phyloP scores from a whole-genome alignment of 2,329 filamentous ascomycete genomes.

The Fusarium concolor region DNA sequence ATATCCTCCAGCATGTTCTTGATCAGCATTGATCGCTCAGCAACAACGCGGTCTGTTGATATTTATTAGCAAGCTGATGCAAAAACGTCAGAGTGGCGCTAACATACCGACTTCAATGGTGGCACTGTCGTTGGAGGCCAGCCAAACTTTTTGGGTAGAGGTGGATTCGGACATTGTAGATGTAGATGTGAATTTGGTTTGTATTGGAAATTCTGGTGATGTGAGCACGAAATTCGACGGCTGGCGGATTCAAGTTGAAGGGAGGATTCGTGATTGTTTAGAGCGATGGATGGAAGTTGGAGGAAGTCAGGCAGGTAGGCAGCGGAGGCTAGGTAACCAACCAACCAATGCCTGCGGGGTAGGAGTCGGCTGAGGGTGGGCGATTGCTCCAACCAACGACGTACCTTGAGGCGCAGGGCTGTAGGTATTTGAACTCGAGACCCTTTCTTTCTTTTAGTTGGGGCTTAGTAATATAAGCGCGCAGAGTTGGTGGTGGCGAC shows the following conservation, averaged over 20 bases:
- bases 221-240: slow-evolving; percentile 6
- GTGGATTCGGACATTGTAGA: slow-evolving; percentile 53
- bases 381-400: slow-evolving; percentile 23
- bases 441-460: slow-evolving; percentile 22
- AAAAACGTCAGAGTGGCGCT: slow-evolving; percentile 24
- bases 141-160: slow-evolving; percentile 57
- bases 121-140: slow-evolving; percentile 64
- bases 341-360: slow-evolving; percentile 43
- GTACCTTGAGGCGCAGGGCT: slow-evolving; percentile 36
- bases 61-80: slow-evolving; percentile 28
- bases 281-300: slow-evolving; percentile 42
- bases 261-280: slow-evolving; percentile 16
- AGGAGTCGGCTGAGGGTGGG: slow-evolving; percentile 33
- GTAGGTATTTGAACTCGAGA: slow-evolving; percentile 13
- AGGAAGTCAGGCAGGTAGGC: slow-evolving; percentile 32
- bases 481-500: neutral
- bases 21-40: slow-evolving; percentile 92
- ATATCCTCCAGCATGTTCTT: slow-evolving; percentile 99
- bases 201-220: slow-evolving; percentile 7
- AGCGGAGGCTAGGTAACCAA: slow-evolving; percentile 16
- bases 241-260: neutral
- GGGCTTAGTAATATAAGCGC: slow-evolving; percentile 15
- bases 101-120: slow-evolving; percentile 61
- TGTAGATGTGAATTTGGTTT: slow-evolving; percentile 33
- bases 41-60: slow-evolving; percentile 78